Evolutionary conservation across 768 basidiomycete species (phyloP).

Genomic region (Suillus weaverae): DNA sequence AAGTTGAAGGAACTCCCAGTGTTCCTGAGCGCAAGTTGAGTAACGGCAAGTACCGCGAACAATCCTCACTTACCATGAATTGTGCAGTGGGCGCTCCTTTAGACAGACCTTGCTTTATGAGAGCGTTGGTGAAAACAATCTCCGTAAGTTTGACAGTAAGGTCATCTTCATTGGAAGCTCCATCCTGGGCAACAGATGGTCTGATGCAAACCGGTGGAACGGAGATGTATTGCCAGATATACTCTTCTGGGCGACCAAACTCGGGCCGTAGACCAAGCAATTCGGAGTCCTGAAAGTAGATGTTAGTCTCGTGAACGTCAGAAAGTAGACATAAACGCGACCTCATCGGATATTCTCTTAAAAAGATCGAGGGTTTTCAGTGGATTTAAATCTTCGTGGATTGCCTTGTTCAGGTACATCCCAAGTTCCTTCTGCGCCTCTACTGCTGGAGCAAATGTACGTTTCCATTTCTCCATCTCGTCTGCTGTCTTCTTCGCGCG

Average conservation of each 20-base stretch:
- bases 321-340: constrained; percentile 27
- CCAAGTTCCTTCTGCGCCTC: constrained; percentile 86
- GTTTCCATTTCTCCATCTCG: constrained; percentile 86
- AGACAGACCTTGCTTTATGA: constrained; percentile 86
- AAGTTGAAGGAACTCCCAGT: constrained; percentile 97
- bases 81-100: constrained; percentile 87
- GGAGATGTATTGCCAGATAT: constrained; percentile 98
- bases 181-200: constrained; percentile 96
- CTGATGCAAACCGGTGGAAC: constrained; percentile 98
- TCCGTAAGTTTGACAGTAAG: constrained; percentile 96
- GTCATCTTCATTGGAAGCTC: constrained; percentile 98
- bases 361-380: constrained; percentile 92
- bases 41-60: constrained; percentile 4
- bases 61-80: constrained; percentile 64
- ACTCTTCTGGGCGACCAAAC: constrained; percentile 92
- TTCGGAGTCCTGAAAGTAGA: constrained; percentile 77
- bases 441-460: constrained; percentile 76
- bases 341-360: constrained; percentile 89
- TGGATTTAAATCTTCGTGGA: constrained; percentile 92
- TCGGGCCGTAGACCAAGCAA: constrained; percentile 86
- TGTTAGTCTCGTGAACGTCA: constrained; percentile 3
- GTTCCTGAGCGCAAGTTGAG: constrained; percentile 56
- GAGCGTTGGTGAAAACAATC: constrained; percentile 91
- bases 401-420: constrained; percentile 81
- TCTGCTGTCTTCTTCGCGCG: constrained; percentile 90